Conservation (phyloP, 2,329 filamentous ascomycete species). For the Calonectria multiphialidica region DNA sequence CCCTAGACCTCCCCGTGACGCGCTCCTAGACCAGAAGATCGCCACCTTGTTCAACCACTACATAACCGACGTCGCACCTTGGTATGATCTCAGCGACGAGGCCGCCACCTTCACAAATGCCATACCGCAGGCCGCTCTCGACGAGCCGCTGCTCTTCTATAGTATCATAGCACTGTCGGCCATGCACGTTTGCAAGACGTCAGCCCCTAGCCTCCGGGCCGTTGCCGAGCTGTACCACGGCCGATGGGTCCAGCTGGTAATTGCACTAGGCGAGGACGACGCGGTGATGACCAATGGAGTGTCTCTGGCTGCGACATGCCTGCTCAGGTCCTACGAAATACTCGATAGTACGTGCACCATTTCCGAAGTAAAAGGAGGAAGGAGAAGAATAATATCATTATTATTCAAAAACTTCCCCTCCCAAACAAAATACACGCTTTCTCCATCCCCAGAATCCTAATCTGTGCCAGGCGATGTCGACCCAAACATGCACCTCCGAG, state of each 20-base stretch:
- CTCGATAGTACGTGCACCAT: slow-evolving; percentile 50
- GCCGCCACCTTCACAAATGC: slow-evolving; percentile 48
- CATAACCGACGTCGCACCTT: slow-evolving; percentile 52
- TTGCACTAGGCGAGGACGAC: slow-evolving; percentile 49
- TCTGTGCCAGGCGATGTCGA: slow-evolving; percentile 49
- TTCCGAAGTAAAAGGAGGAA: not conserved
- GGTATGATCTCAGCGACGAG: slow-evolving; percentile 62
- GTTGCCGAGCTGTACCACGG: slow-evolving; percentile 55
- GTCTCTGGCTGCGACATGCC: slow-evolving; percentile 59
- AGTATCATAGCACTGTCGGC: slow-evolving; percentile 60
- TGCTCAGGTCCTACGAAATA: slow-evolving; percentile 63
- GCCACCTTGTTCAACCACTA: slow-evolving; percentile 55
- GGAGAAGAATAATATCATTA: not conserved
- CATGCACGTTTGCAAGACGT: slow-evolving; percentile 52
- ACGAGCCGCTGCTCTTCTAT: slow-evolving; percentile 56
- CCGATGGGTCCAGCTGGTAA: slow-evolving; percentile 53
- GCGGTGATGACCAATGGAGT: slow-evolving; percentile 50
- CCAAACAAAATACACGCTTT: not conserved
- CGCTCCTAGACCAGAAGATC: slow-evolving; percentile 47
- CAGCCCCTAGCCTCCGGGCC: slow-evolving; percentile 38
- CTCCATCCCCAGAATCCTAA: not conserved
- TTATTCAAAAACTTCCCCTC: not conserved
- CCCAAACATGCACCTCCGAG: slow-evolving; percentile 59
- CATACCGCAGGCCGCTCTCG: slow-evolving; percentile 52
- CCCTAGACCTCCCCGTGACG: slow-evolving; percentile 40